Conservation (phyloP, 192 early-diverging fungal genomes). For the Funneliformis mosseae region DNA sequence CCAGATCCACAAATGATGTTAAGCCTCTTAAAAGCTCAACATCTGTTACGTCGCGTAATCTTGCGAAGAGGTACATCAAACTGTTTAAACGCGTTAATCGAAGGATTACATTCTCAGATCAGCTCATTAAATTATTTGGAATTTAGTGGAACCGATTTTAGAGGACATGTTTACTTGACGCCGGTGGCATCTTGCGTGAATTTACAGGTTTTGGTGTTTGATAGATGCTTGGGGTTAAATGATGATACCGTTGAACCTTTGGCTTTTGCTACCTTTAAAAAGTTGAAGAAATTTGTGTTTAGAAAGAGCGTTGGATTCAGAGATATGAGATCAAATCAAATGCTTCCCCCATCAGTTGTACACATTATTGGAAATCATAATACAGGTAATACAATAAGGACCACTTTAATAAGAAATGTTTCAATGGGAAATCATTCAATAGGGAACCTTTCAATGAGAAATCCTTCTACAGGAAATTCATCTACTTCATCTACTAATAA, state of each 20-base stretch:
- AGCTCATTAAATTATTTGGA: constrained; percentile 19
- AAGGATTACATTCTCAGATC: background rate
- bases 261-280: background rate
- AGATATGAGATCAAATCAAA: constrained; percentile 5
- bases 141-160: constrained; percentile 17
- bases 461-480: no score
- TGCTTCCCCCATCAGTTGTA: background rate
- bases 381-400: background rate
- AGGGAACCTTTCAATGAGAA: background rate
- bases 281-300: constrained; percentile 25
- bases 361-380: background rate
- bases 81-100: background rate
- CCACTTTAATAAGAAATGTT: background rate
- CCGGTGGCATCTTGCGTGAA: background rate
- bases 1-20: constrained; percentile 11
- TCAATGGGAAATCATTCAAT: background rate
- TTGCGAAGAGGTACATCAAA: constrained; percentile 8
- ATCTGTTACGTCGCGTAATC: background rate
- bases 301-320: constrained; percentile 17
- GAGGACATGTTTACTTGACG: background rate
- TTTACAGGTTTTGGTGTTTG: constrained; percentile 4
- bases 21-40: constrained; percentile 7
- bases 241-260: constrained; percentile 19
- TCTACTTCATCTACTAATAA: background rate
- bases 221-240: background rate